A percentile compares a stretch with the other conserved stretches of the same genome.
phyloP scores from a whole-genome alignment of 305 asterid species.

The Solanum chacoense region DNA sequence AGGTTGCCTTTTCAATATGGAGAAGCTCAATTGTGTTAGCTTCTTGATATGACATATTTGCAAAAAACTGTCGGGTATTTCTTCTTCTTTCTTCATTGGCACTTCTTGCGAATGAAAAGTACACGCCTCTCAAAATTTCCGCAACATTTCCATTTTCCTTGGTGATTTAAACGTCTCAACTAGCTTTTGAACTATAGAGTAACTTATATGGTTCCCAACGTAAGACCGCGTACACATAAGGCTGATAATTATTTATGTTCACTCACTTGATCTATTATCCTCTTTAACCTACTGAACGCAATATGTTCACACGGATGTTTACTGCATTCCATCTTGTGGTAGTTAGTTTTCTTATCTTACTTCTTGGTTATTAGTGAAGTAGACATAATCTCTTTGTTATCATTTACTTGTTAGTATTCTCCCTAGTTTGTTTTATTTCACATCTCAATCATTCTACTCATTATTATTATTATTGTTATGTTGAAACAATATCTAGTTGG shows the following conservation, averaged over 20 bases:
- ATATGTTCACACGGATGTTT: neutral
- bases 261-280: neutral
- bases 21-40: neutral
- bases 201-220: neutral
- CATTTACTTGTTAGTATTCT: neutral
- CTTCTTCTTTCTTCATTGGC: neutral
- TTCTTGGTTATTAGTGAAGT: neutral
- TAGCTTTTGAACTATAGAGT: neutral
- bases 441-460: neutral
- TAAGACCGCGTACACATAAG: neutral
- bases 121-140: neutral
- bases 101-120: neutral
- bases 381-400: neutral
- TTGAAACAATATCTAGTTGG: conserved; percentile 52
- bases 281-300: neutral
- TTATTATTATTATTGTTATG: neutral
- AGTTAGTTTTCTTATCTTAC: neutral
- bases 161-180: neutral
- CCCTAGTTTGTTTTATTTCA: neutral
- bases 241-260: neutral
- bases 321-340: neutral
- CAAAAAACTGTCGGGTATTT: neutral
- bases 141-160: neutral
- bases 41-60: neutral
- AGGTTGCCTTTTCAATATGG: neutral